Evolutionary conservation across 768 basidiomycete genomes (phyloP).

Genomic region (Pleurotus giganteus): DNA sequence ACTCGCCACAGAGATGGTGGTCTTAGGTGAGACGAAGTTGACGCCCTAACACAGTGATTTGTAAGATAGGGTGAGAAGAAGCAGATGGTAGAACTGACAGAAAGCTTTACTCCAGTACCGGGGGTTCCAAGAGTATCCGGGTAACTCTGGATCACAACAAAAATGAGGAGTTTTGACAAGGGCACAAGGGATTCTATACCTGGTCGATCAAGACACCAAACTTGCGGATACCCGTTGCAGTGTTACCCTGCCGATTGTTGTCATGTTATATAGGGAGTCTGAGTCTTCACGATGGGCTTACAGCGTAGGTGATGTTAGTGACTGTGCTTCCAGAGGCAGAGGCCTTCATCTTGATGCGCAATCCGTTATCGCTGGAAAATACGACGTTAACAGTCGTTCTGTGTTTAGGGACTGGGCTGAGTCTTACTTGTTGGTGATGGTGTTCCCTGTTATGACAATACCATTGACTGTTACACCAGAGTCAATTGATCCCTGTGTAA

Average conservation of each 20-base stretch:
- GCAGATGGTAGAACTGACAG: slow-evolving; percentile 34
- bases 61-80: not conserved
- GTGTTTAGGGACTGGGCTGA: not conserved
- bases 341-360: slow-evolving; percentile 61
- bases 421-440: slow-evolving; percentile 48
- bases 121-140: slow-evolving; percentile 51
- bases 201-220: slow-evolving; percentile 66
- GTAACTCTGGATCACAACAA: slow-evolving; percentile 45
- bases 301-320: slow-evolving; percentile 46
- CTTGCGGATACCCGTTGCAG: slow-evolving; percentile 40
- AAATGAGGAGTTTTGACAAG: not conserved
- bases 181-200: slow-evolving; percentile 22
- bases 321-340: slow-evolving; percentile 46
- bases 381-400: not conserved
- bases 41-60: slow-evolving; percentile 36
- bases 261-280: not conserved
- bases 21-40: slow-evolving; percentile 42
- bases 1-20: slow-evolving; percentile 38
- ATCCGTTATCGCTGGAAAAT: slow-evolving; percentile 41
- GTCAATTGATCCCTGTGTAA: slow-evolving; percentile 52
- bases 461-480: slow-evolving; percentile 44
- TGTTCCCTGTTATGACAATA: slow-evolving; percentile 50
- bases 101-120: slow-evolving; percentile 55
- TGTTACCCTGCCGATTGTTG: slow-evolving; percentile 40
- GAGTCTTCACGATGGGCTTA: slow-evolving; percentile 18